A percentile compares a stretch with the other conserved stretches of the same genome.
These are phyloP conservation scores for Selaginella tamariscina DNA, from an alignment of 75 land plant species.

Conservation along the genomic window DNA sequence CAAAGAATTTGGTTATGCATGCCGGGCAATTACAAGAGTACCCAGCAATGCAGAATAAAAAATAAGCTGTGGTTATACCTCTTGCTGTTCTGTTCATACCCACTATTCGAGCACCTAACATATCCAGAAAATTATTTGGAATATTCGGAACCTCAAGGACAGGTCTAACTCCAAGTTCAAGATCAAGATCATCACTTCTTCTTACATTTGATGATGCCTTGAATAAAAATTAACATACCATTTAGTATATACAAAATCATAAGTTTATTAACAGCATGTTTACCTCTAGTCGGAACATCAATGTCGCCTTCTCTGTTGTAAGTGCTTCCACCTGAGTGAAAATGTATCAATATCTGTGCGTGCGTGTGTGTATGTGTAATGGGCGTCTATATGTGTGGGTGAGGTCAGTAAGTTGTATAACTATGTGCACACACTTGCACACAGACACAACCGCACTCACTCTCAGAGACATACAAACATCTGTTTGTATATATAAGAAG, in stretches of 20 bases:
- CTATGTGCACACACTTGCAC: too few species aligned
- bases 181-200: not conserved
- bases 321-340: conserved; percentile 70
- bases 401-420: too few species aligned
- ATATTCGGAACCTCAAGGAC: not conserved
- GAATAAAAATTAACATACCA: not conserved
- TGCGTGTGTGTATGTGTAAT: too few species aligned
- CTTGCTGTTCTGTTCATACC: not conserved
- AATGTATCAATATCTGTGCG: not conserved
- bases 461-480: too few species aligned
- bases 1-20: too few species aligned
- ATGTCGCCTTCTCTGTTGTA: conserved; percentile 81
- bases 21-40: not conserved
- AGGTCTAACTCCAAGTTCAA: too few species aligned
- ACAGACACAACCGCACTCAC: too few species aligned
- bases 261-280: too few species aligned
- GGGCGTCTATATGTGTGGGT: too few species aligned
- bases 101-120: not conserved
- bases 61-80: not conserved
- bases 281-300: conserved; percentile 76
- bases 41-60: not conserved
- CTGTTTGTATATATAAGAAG: too few species aligned
- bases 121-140: not conserved
- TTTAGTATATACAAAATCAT: too few species aligned
- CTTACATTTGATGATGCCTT: not conserved